Evolutionary conservation across 2,329 filamentous ascomycete genomes (phyloP), one percentile per base, ranked within the genome.

Genomic region (Microdochium trichocladiopsis): DNA sequence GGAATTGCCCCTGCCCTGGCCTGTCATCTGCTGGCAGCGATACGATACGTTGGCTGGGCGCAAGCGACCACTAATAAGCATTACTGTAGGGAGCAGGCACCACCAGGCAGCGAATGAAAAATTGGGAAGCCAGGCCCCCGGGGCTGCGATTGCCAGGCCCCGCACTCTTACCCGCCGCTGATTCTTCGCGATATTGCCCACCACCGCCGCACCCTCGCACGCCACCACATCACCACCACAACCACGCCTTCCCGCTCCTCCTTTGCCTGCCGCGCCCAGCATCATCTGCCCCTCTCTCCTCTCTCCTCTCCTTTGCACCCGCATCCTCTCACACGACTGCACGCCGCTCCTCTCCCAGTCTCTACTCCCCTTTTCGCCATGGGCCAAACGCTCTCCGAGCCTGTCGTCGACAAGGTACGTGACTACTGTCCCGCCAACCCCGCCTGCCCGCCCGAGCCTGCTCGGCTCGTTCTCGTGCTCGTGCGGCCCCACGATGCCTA

Each of bases 361-460:
- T 25, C 51, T 31, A 33, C 9, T 49, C 51, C 51, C 56, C 62
- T 58, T 62, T 61, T 68, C 68, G 71, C 69, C 75, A 99, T 99
- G 94, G 94, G 94, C 83, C 94, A 99, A 81, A 99, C 94, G 73
- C 86, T 99, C 69, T 97, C 93, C 67, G 94, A 99, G 80, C 94
- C 94, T 66, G 92, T 99, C 67, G 88, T 96, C 72, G 94, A 97
- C 71, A 99, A 99, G 92, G 94, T 99, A 82, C 70, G 82, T 72
- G 55, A 54, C 57, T 47, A 41, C 48, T 22, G 41, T 45, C 41
- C 16, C 41, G 41, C 21, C 41, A 45, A 48, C 22, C 25, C 25
- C 47, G 50, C 61, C 68, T 69, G 59, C 67, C 60, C 28, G 18
- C 31, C n/a, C n/a, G n/a, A n/a, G n/a, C 45, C 47, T 50, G 51